These are phyloP conservation scores for Terfezia boudieri DNA, from an alignment of 495 filamentous ascomycete genomes.

Conservation along the genomic window DNA sequence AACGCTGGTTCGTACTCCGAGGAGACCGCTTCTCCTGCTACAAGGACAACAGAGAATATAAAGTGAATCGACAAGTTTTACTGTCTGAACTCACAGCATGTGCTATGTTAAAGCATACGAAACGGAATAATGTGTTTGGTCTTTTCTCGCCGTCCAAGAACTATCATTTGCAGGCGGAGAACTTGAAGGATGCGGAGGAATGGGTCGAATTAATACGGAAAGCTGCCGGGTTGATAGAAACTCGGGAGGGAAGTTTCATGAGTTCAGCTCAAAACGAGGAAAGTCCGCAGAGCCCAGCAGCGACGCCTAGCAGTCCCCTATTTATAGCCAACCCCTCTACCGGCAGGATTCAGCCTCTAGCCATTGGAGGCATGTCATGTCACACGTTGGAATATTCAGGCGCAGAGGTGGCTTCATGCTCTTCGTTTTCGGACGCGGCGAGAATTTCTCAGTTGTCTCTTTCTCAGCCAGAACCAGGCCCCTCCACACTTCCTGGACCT, in stretches of 20 bases:
- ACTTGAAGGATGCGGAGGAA: slow-evolving; percentile 51
- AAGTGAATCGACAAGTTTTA: slow-evolving; percentile 65
- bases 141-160: slow-evolving; percentile 84
- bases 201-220: slow-evolving; percentile 70
- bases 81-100: slow-evolving; percentile 83
- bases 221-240: slow-evolving; percentile 63
- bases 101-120: slow-evolving; percentile 65
- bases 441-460: slow-evolving; percentile 24
- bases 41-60: slow-evolving; percentile 72
- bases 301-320: slow-evolving; percentile 26
- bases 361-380: slow-evolving; percentile 23
- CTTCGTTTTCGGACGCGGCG: slow-evolving; percentile 64
- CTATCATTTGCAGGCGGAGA: slow-evolving; percentile 63
- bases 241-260: slow-evolving; percentile 58
- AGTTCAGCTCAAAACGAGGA: slow-evolving; percentile 26
- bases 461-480: slow-evolving; percentile 7
- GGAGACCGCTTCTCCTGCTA: slow-evolving; percentile 90
- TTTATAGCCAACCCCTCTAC: slow-evolving; percentile 13
- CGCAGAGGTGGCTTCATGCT: slow-evolving; percentile 68
- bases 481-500: slow-evolving; percentile 2
- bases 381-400: slow-evolving; percentile 60
- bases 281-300: slow-evolving; percentile 23
- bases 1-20: slow-evolving; percentile 70
- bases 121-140: slow-evolving; percentile 67
- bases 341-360: slow-evolving; percentile 19